A percentile compares a stretch with the other conserved stretches of the same genome.
phyloP scores from a whole-genome alignment of 306 rosid species.

The Ormosia semicastrata region DNA sequence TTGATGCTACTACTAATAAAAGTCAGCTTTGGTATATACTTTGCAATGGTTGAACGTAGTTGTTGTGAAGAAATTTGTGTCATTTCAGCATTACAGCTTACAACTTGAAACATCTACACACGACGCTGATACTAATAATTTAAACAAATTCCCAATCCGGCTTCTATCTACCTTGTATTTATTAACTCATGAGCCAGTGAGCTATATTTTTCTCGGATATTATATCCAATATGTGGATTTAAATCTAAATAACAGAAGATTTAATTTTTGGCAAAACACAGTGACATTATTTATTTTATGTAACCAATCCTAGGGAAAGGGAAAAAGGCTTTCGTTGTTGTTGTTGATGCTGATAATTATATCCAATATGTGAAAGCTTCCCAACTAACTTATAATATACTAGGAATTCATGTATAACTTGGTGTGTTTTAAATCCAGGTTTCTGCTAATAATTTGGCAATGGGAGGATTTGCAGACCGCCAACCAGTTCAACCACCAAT shows the following conservation, averaged over 20 bases:
- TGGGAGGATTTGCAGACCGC: slow-evolving; percentile 36
- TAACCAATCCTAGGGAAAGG: too few relatives aligned
- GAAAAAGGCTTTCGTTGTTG: too few relatives aligned
- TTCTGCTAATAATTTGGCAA: not conserved
- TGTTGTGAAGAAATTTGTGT: not conserved
- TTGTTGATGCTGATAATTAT: too few relatives aligned
- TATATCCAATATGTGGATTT: not conserved
- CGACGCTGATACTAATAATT: not conserved
- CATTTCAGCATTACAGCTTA: not conserved
- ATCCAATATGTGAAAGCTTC: not conserved
- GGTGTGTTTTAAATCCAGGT: slow-evolving; percentile 10
- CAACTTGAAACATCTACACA: not conserved
- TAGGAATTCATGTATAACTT: not conserved
- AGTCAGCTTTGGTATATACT: not conserved
- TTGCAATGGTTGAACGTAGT: not conserved
- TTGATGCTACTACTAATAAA: not conserved
- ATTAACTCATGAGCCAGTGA: not conserved
- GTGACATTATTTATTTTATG: too few relatives aligned
- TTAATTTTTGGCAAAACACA: too few relatives aligned
- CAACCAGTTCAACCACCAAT: slow-evolving; percentile 18
- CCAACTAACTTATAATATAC: not conserved
- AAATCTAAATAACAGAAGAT: not conserved
- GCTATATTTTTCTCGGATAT: not conserved
- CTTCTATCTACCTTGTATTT: not conserved
- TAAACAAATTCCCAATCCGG: not conserved